Percentiles rank a stretch among this genome's conserved stretches.
Conservation (phyloP, 2,329 filamentous ascomycete species). For the Neofusicoccum sp. region DNA sequence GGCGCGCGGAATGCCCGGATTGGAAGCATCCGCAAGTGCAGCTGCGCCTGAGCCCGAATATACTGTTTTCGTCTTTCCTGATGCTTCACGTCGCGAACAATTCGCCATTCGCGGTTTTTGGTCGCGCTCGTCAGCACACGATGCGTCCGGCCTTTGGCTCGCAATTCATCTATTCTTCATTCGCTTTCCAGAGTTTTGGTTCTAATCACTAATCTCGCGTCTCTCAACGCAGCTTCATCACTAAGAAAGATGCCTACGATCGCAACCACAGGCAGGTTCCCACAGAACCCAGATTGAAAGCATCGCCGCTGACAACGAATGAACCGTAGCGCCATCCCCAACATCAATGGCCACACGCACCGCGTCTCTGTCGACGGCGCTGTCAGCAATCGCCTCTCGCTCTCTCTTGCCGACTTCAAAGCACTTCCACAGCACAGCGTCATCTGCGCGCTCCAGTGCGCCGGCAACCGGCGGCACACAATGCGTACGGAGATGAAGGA, state of each 20-base stretch:
- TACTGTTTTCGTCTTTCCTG: neutral
- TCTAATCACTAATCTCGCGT: neutral
- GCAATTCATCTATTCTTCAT: no score
- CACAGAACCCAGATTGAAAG: neutral
- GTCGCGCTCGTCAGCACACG: no score
- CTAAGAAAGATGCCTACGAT: slow-evolving; percentile 51
- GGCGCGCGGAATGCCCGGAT: neutral
- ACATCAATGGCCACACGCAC: slow-evolving; percentile 43
- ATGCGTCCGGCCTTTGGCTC: no score
- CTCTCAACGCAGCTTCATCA: slow-evolving; percentile 46
- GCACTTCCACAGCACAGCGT: slow-evolving; percentile 55
- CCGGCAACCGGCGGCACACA: slow-evolving; percentile 59
- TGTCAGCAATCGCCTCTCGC: slow-evolving; percentile 43
- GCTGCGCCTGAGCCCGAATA: neutral
- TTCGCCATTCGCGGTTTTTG: no score
- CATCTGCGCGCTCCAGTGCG: slow-evolving; percentile 59
- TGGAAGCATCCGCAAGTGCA: neutral
- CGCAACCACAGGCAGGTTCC: slow-evolving; percentile 52
- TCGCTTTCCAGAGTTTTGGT: neutral
- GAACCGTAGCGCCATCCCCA: slow-evolving; percentile 43
- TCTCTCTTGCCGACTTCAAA: slow-evolving; percentile 49
- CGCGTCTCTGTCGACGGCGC: slow-evolving; percentile 51
- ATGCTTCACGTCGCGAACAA: no score
- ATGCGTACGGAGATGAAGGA: slow-evolving; percentile 61
- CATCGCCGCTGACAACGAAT: neutral